phyloP scores from a whole-genome alignment of 352 stramenopile genomes.

The Blastocystis sp. region DNA sequence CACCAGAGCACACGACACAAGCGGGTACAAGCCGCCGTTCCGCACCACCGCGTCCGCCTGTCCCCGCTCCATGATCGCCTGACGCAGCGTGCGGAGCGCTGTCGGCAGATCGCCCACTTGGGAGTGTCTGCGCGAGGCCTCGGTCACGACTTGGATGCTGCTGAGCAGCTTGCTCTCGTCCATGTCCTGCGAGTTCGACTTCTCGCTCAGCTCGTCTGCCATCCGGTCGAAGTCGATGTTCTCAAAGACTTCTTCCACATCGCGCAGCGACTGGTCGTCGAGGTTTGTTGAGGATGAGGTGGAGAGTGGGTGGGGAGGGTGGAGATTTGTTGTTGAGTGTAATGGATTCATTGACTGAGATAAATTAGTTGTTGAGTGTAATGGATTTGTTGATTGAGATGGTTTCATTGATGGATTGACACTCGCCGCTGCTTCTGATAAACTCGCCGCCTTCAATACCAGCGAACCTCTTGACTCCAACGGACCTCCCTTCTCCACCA shows the following conservation, averaged over 20 bases:
- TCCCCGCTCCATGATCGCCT: not conserved
- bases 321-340: no score
- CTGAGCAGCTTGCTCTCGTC: not conserved
- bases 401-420: not conserved
- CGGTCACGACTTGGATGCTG: not conserved
- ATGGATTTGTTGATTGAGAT: no score
- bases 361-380: no score
- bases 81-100: not conserved
- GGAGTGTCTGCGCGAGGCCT: not conserved
- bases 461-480: not conserved
- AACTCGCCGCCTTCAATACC: no score
- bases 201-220: not conserved
- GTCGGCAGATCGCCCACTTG: not conserved
- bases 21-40: constrained; percentile 20
- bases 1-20: not conserved
- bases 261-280: not conserved
- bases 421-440: not conserved
- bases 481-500: not conserved
- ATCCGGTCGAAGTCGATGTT: constrained; percentile 5
- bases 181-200: not conserved
- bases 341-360: no score
- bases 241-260: not conserved
- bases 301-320: no score
- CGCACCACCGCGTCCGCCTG: not conserved
- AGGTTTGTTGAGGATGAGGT: no score